Conservation (phyloP, 2,329 filamentous ascomycete genomes). For the Penicillium sp. region DNA sequence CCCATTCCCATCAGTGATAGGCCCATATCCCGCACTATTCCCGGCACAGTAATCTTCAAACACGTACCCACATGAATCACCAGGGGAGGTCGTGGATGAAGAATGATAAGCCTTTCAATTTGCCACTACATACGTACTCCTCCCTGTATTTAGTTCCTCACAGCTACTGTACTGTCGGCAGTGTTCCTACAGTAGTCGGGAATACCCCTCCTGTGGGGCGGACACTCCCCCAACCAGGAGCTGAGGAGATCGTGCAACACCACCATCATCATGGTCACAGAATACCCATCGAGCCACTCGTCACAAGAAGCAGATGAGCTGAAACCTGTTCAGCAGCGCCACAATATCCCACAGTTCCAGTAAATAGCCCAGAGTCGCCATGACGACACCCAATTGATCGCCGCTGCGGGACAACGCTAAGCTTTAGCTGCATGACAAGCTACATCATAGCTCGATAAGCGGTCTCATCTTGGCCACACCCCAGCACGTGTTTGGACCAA, state of each 20-base stretch:
- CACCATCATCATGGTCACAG: not conserved
- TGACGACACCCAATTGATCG: not conserved
- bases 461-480: not conserved
- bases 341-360: not conserved
- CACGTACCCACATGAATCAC: too few relatives aligned
- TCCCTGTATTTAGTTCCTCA: not conserved
- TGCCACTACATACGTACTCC: not conserved
- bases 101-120: not conserved
- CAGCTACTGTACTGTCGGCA: not conserved
- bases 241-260: not conserved
- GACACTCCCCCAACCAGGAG: not conserved
- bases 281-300: not conserved
- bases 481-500: constrained; percentile 6
- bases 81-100: not conserved
- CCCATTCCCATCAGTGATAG: too few relatives aligned
- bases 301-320: not conserved
- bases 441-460: constrained; percentile 5
- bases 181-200: not conserved
- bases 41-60: too few relatives aligned
- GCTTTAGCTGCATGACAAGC: constrained; percentile 13
- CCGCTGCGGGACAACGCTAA: constrained; percentile 5
- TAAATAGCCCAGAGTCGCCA: not conserved
- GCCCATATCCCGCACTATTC: too few relatives aligned
- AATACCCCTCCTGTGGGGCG: not conserved
- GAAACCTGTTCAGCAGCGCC: constrained; percentile 1